Conservation (phyloP, 257 asterid species). For the Solanum peruvianum region DNA sequence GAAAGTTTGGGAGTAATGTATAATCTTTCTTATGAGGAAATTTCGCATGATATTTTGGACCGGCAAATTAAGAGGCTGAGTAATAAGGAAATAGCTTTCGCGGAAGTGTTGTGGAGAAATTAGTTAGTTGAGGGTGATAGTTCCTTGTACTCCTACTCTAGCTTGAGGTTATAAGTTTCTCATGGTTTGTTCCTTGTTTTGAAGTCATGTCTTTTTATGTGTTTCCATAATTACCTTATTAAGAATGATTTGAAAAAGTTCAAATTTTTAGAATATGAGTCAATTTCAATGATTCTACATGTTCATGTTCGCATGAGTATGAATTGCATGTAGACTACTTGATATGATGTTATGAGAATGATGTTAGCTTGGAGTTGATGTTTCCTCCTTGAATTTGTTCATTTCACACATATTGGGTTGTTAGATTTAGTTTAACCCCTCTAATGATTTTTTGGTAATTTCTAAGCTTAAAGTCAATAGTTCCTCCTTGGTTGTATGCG, state of each 20-base stretch:
- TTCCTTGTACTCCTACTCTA: neutral
- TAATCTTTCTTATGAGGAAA: neutral
- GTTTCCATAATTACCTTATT: neutral
- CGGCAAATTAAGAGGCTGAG: neutral
- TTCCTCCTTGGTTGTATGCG: neutral
- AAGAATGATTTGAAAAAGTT: neutral
- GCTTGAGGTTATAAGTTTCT: neutral
- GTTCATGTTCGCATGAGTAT: neutral
- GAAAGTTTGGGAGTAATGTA: neutral
- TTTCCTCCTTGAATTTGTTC: neutral
- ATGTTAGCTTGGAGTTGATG: neutral
- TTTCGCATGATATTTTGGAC: neutral
- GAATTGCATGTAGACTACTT: neutral
- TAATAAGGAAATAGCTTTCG: too few relatives aligned
- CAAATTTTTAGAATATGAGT: neutral
- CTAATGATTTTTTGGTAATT: neutral
- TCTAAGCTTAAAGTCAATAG: neutral
- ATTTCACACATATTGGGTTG: neutral
- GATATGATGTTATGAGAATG: neutral
- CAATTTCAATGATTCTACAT: too few relatives aligned
- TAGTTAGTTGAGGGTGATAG: neutral
- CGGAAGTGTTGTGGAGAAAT: neutral
- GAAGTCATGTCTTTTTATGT: neutral
- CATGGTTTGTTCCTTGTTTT: neutral
- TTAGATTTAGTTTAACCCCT: neutral